Evolutionary conservation across 192 early-diverging fungal species (phyloP).

Genomic region (Backusella westeae): DNA sequence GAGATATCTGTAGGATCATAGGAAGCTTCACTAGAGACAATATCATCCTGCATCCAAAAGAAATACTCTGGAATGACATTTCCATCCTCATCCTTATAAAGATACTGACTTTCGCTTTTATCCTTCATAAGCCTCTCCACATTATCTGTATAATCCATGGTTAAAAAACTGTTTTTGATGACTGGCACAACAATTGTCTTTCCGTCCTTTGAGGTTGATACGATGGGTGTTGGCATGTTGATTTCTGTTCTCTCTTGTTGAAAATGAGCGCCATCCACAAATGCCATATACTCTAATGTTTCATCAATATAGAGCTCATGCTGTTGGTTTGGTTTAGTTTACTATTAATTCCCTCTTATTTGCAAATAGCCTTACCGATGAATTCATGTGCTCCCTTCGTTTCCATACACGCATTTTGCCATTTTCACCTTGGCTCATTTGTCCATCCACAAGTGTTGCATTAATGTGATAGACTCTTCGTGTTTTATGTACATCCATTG

Average conservation of each 20-base stretch:
- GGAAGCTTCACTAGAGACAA: neutral
- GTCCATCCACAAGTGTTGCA: conserved; percentile 14
- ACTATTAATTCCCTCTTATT: neutral
- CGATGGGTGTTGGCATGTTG: neutral
- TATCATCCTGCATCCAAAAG: conserved; percentile 8
- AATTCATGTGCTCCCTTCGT: neutral
- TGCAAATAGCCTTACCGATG: neutral
- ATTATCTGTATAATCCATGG: conserved; percentile 21
- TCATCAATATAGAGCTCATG: conserved; percentile 13
- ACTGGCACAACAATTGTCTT: conserved; percentile 13
- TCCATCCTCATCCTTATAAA: conserved; percentile 18
- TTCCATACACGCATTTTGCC: neutral
- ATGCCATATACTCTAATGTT: conserved; percentile 25
- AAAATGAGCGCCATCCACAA: conserved; percentile 26
- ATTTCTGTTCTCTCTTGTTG: conserved; percentile 22
- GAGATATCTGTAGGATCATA: conserved; percentile 13
- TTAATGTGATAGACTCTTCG: neutral
- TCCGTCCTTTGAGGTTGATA: conserved; percentile 7
- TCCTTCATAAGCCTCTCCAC: conserved; percentile 4
- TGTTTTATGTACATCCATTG: conserved; percentile 9
- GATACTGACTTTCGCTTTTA: neutral
- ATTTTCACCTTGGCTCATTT: neutral
- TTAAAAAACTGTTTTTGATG: conserved; percentile 17
- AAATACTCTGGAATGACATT: conserved; percentile 13
- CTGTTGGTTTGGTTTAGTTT: neutral